Base-by-base conservation (phyloP, 371 early-diverging fungal species). In the Rhizopus microsporus region DNA sequence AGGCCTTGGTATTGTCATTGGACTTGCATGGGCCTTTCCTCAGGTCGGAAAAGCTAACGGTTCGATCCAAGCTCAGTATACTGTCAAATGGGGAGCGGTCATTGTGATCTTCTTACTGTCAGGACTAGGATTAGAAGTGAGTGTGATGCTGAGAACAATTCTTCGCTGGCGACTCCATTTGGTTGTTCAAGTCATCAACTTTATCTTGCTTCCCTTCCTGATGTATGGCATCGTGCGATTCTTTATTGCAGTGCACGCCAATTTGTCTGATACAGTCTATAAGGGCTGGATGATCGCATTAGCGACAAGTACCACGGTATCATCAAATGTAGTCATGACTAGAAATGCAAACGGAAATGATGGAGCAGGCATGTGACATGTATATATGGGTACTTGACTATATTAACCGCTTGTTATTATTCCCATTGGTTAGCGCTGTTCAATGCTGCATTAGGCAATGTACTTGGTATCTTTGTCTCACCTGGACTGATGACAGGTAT, bases 291-390 rank as follows among this genome's bases (percentile, higher is more conserved):
- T 88, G 17, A 83, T 90, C 54, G 84, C 86, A 16, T 69, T 83
- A 23, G 80, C 86, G 0, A 88, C 86, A 3, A 89, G 89, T 6
- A 89, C 91, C 0, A 91, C 91, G 1, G 87, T 91, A 39, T 86
- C 88, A 7, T 89, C 91, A n/a, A 89, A 89, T 67, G 83, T 85
- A 2, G 78, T 89, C 62, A 89, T 89, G 89, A 91, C 91, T 13
- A 77, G 84, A 43, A 84, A 84, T 56, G 87, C 89, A 0, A 66
- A 70, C 32, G 89, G 91, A 33, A 88, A 83, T 62, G 89, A 88
- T 61, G 80, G 86, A 35, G 71, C 68, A 46, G 77, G 74, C 74
- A 67, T 50, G n/a, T 33, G 29, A 23, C 23, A 23, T 23, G 23
- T 23, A 23, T 23, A 23, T n/a, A 23, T 1, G 23, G 23, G 23